Percentiles rank a stretch among this genome's conserved stretches.
These are phyloP conservation scores for Hordeum marinum DNA, from an alignment of 176 grass and related monocot species.

Conservation along the genomic window DNA sequence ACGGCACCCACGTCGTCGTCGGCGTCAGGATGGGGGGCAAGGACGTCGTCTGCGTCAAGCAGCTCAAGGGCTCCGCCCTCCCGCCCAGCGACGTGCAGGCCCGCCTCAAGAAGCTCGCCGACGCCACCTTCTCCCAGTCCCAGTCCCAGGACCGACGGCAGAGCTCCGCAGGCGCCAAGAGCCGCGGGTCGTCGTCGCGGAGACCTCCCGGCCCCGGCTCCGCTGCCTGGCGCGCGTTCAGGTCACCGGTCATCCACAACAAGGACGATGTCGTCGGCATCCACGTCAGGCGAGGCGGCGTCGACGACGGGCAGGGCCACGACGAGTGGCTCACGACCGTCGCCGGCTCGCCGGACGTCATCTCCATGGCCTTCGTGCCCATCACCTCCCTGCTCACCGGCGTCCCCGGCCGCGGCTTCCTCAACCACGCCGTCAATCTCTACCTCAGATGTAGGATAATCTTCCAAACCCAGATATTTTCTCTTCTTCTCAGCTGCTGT, in stretches of 20 bases:
- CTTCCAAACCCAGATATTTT: neutral
- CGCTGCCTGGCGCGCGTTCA: constrained; percentile 29
- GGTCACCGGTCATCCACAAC: constrained; percentile 36
- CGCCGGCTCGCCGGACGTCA: constrained; percentile 42
- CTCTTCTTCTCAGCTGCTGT: neutral
- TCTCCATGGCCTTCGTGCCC: constrained; percentile 78
- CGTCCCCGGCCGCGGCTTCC: constrained; percentile 58
- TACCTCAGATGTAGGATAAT: constrained; percentile 76
- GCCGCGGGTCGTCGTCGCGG: constrained; percentile 6
- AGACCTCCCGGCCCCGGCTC: constrained; percentile 35
- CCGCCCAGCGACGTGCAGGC: constrained; percentile 59
- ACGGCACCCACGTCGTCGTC: constrained; percentile 75
- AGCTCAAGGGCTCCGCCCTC: constrained; percentile 64
- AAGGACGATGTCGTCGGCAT: constrained; percentile 62
- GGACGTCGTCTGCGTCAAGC: constrained; percentile 78
- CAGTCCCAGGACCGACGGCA: constrained; percentile 25
- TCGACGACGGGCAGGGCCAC: constrained; percentile 49
- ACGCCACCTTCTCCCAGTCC: constrained; percentile 43
- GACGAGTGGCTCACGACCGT: constrained; percentile 66
- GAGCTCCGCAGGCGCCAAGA: neutral
- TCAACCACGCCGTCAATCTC: constrained; percentile 82
- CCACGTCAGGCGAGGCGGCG: constrained; percentile 68
- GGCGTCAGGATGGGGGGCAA: constrained; percentile 79
- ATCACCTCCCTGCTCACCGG: constrained; percentile 65
- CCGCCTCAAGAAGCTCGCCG: constrained; percentile 51